Conservation (phyloP, 2,329 filamentous ascomycete species). For the Monosporascus sp. region DNA sequence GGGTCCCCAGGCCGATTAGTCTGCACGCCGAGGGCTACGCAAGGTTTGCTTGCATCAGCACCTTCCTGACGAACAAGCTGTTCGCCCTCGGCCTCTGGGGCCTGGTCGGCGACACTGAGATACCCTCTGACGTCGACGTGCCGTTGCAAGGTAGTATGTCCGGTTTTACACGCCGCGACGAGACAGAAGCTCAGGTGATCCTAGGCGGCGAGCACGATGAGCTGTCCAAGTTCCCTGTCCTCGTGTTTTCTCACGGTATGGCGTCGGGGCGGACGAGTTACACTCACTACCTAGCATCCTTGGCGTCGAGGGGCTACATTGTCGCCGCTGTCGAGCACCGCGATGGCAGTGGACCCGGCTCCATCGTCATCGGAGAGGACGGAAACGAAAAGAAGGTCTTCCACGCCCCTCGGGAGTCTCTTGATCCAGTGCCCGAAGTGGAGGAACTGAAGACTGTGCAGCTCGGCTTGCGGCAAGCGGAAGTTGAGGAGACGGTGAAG, state of each 20-base stretch:
- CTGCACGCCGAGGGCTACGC: constrained; percentile 44
- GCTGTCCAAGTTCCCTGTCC: constrained; percentile 31
- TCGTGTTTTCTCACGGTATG: constrained; percentile 50
- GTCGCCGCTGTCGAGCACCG: constrained; percentile 48
- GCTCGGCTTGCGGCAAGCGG: constrained; percentile 45
- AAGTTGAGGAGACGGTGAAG: constrained; percentile 41
- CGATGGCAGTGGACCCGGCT: constrained; percentile 46
- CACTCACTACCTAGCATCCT: constrained; percentile 45
- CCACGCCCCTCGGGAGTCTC: constrained; percentile 32
- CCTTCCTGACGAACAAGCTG: constrained; percentile 36
- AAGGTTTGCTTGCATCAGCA: constrained; percentile 38
- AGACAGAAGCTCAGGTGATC: constrained; percentile 18
- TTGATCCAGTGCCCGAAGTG: constrained; percentile 17
- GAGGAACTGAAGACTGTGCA: constrained; percentile 40
- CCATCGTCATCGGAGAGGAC: constrained; percentile 31
- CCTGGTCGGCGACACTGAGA: constrained; percentile 39
- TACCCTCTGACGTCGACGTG: constrained; percentile 43
- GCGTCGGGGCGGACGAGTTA: constrained; percentile 47
- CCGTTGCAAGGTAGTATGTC: constrained; percentile 28
- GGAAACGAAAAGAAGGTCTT: constrained; percentile 24
- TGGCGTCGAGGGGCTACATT: constrained; percentile 44
- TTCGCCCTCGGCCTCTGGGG: constrained; percentile 38
- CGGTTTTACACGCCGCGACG: constrained; percentile 16
- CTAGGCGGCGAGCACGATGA: constrained; percentile 12
- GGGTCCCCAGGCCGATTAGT: constrained; percentile 39